Evolutionary conservation across 768 basidiomycete genomes (phyloP).

Genomic region (Tulasnella sp.): DNA sequence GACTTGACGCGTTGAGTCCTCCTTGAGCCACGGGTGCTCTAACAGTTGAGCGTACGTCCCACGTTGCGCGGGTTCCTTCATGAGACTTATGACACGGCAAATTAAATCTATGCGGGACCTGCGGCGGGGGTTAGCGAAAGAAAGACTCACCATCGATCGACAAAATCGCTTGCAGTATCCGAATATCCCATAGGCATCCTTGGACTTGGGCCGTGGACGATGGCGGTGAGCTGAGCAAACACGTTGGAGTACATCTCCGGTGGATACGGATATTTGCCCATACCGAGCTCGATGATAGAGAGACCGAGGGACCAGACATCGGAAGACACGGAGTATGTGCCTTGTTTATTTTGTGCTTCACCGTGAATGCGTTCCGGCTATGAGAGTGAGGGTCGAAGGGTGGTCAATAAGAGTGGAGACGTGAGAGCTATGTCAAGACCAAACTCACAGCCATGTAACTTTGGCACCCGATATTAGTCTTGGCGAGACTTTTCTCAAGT

Average conservation of each 20-base stretch:
- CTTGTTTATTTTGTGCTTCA: constrained; percentile 73
- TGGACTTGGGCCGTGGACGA: constrained; percentile 90
- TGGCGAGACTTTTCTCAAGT: constrained; percentile 88
- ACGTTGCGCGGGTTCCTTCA: constrained; percentile 66
- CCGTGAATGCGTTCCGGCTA: constrained; percentile 95
- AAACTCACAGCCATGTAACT: constrained; percentile 89
- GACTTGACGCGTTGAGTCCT: constrained; percentile 48
- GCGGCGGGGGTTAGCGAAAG: not conserved
- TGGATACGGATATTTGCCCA: constrained; percentile 86
- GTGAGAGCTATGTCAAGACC: constrained; percentile 8
- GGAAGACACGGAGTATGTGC: constrained; percentile 90
- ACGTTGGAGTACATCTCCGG: constrained; percentile 96
- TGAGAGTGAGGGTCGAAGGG: not conserved
- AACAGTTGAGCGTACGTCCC: constrained; percentile 79
- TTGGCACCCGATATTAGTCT: constrained; percentile 98
- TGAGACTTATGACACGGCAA: constrained; percentile 31
- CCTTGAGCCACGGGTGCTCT: constrained; percentile 66
- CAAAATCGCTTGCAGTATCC: constrained; percentile 68
- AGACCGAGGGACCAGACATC: constrained; percentile 97
- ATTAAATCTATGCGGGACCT: not conserved
- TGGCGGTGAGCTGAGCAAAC: constrained; percentile 92
- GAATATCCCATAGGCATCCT: constrained; percentile 64
- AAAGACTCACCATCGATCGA: constrained; percentile 46
- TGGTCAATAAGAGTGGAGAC: no score
- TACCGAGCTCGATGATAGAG: constrained; percentile 83